phyloP scores from a whole-genome alignment of 225 moss, liverwort and hornwort species.

The Asterella californica region DNA sequence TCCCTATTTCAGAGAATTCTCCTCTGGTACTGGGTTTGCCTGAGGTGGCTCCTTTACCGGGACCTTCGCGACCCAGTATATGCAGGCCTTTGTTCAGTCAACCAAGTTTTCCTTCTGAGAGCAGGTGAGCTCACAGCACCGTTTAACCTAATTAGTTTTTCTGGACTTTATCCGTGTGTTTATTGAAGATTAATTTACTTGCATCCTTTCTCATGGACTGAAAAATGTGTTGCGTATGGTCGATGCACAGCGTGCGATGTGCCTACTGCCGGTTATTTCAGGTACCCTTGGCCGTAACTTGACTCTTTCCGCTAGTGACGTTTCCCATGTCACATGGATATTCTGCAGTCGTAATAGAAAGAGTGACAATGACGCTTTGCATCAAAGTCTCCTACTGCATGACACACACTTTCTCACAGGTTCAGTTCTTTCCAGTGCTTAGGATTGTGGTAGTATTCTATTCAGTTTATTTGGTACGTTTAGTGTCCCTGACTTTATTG shows the following conservation, averaged over 20 bases:
- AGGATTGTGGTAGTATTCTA: not conserved
- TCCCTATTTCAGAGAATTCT: conserved; percentile 32
- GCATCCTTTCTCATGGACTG: not conserved
- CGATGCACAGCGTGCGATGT: conserved; percentile 38
- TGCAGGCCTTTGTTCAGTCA: conserved; percentile 26
- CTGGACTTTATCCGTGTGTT: not conserved
- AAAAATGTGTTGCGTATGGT: conserved; percentile 4
- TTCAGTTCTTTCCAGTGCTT: not conserved
- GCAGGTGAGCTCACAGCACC: conserved; percentile 11
- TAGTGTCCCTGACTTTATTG: not conserved
- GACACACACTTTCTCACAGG: not conserved
- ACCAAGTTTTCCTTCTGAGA: conserved; percentile 38
- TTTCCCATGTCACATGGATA: not conserved
- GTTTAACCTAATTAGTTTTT: not conserved
- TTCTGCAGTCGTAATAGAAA: not conserved
- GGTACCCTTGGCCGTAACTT: conserved; percentile 25
- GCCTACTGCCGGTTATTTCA: conserved; percentile 58
- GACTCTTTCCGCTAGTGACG: not conserved
- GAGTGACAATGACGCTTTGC: not conserved
- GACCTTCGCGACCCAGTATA: conserved; percentile 7
- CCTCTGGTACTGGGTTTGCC: conserved; percentile 25
- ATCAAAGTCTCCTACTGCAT: not conserved
- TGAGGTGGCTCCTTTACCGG: not conserved
- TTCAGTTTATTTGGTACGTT: not conserved
- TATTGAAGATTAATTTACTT: too few relatives aligned